A percentile compares a stretch with the other conserved stretches of the same genome.
Evolutionary conservation across 1,284 basidiomycete genomes (phyloP).

Genomic region (Pseudozyma sp.): DNA sequence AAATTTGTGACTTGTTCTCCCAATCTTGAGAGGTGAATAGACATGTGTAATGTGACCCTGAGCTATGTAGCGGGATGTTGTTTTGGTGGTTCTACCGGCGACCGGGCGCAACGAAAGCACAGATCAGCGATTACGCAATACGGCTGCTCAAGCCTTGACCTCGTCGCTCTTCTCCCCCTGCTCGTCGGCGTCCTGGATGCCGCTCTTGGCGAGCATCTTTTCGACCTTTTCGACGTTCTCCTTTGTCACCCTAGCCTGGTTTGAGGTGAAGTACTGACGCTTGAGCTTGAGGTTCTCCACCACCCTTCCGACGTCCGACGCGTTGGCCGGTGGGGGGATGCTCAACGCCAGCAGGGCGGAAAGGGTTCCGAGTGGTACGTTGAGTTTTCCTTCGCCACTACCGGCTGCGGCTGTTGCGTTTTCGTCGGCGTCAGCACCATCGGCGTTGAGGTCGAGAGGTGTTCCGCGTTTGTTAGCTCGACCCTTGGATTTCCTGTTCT

Average conservation of each 20-base stretch:
- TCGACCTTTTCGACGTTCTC: slow-evolving; percentile 67
- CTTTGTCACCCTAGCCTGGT: slow-evolving; percentile 72
- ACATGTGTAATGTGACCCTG: too few relatives aligned
- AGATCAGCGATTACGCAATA: not conserved
- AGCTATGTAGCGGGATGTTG: too few relatives aligned
- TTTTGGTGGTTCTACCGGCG: too few relatives aligned
- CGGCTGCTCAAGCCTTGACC: not conserved
- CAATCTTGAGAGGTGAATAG: too few relatives aligned
- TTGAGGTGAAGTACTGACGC: slow-evolving; percentile 89
- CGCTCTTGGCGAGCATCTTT: slow-evolving; percentile 53
- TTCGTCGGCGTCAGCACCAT: slow-evolving; percentile 22
- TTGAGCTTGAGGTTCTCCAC: slow-evolving; percentile 92
- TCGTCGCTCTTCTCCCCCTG: slow-evolving; percentile 11
- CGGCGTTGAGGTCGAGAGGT: slow-evolving; percentile 41
- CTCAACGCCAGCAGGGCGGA: slow-evolving; percentile 87
- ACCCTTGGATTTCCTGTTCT: slow-evolving; percentile 76
- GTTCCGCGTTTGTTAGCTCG: slow-evolving; percentile 48
- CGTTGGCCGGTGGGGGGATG: slow-evolving; percentile 86
- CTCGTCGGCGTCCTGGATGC: slow-evolving; percentile 15
- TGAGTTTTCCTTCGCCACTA: slow-evolving; percentile 72
- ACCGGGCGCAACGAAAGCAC: too few relatives aligned
- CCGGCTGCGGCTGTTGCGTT: slow-evolving; percentile 43
- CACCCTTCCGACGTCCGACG: slow-evolving; percentile 82
- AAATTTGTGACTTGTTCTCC: too few relatives aligned
- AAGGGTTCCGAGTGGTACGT: slow-evolving; percentile 86